These are phyloP conservation scores for Musa troglodytarum DNA, from an alignment of 176 grass and related monocot species.

Conservation along the genomic window DNA sequence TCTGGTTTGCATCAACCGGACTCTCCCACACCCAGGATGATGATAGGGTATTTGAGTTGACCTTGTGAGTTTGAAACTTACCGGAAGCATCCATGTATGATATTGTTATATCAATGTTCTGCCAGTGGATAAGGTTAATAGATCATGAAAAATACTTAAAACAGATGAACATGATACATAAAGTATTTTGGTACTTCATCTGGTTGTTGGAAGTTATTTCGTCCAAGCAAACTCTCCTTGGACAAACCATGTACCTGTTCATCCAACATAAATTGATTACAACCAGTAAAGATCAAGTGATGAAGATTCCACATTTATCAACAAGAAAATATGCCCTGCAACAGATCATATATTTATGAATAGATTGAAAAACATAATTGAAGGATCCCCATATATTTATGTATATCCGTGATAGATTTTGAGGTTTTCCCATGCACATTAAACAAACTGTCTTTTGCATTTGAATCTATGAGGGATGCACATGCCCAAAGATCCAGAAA, in stretches of 20 bases:
- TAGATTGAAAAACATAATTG: background rate
- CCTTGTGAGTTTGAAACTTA: slow-evolving; percentile 5
- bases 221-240: background rate
- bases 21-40: slow-evolving; percentile 16
- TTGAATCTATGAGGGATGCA: too few species aligned
- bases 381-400: too few species aligned
- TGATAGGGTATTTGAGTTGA: slow-evolving; percentile 11
- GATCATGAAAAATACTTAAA: background rate
- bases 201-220: background rate
- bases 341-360: background rate
- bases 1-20: background rate
- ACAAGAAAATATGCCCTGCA: background rate
- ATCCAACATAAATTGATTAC: background rate
- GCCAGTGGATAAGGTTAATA: background rate
- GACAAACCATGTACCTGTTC: slow-evolving; percentile 1
- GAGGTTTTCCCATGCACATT: too few species aligned
- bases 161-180: background rate
- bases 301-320: background rate
- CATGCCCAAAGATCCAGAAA: too few species aligned
- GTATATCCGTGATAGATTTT: too few species aligned
- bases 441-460: too few species aligned
- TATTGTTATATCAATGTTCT: slow-evolving; percentile 5
- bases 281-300: background rate
- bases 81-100: slow-evolving; percentile 10
- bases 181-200: slow-evolving; percentile 1